These are phyloP conservation scores for Fragilaria radians DNA, from an alignment of 108 stramenopile genomes.

Conservation along the genomic window DNA sequence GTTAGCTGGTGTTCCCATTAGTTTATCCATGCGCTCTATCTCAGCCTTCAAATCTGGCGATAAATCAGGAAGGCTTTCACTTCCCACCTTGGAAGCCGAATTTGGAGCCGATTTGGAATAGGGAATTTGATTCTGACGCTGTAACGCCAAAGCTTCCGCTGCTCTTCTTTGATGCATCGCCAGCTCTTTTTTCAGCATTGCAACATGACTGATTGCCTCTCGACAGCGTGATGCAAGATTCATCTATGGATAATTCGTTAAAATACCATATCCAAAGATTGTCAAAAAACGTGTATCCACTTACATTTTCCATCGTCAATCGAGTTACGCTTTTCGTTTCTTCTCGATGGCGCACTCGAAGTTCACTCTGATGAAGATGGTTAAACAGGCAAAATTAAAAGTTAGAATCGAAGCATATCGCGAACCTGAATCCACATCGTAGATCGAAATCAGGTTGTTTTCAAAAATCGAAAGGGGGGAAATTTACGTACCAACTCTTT, in stretches of 20 bases:
- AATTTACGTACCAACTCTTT: slow-evolving; percentile 60
- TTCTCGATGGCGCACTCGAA: slow-evolving; percentile 71
- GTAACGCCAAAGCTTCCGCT: slow-evolving; percentile 33
- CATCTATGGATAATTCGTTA: slow-evolving; percentile 32
- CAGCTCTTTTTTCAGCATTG: slow-evolving; percentile 57
- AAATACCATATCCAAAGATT: too few species aligned
- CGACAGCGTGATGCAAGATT: slow-evolving; percentile 71
- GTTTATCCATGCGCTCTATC: too few species aligned
- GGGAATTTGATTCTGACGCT: slow-evolving; percentile 31
- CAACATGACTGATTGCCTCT: slow-evolving; percentile 62
- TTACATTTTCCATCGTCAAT: slow-evolving; percentile 79
- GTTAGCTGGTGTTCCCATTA: too few species aligned
- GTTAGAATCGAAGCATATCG: not conserved
- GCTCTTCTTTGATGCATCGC: slow-evolving; percentile 45
- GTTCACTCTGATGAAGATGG: slow-evolving; percentile 40
- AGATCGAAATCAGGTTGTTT: too few species aligned
- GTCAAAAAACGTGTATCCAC: slow-evolving; percentile 8
- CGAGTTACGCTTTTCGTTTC: slow-evolving; percentile 65
- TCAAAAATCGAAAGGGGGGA: too few species aligned
- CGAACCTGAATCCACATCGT: too few species aligned
- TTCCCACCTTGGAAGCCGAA: too few species aligned
- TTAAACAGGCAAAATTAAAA: too few species aligned
- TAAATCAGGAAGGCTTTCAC: too few species aligned
- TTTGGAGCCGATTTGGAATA: too few species aligned
- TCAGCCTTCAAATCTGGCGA: too few species aligned